Percentiles rank a stretch among this genome's conserved stretches.
These are phyloP conservation scores for Rhizophagus sp. DNA, from an alignment of 192 early-diverging fungal species.

Conservation along the genomic window DNA sequence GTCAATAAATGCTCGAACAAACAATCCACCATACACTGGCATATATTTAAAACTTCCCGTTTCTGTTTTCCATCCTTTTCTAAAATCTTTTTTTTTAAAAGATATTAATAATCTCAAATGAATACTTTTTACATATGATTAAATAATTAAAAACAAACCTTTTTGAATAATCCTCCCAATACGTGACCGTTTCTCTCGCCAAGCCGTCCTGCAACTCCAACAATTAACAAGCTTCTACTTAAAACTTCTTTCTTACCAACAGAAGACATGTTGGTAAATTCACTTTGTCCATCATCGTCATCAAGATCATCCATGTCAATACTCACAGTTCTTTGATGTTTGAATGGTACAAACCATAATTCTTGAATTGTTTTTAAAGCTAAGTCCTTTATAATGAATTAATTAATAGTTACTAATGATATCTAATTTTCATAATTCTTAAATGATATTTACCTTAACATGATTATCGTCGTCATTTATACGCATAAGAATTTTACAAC, in stretches of 20 bases:
- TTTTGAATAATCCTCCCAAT: constrained; percentile 29
- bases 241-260: constrained; percentile 27
- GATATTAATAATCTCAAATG: no score
- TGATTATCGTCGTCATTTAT: constrained; percentile 65
- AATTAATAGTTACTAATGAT: not conserved
- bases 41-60: constrained; percentile 51
- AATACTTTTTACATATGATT: not conserved
- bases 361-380: constrained; percentile 73
- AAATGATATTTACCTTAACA: not conserved
- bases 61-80: constrained; percentile 47
- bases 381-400: constrained; percentile 51
- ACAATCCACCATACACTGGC: constrained; percentile 71
- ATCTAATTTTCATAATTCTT: not conserved
- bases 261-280: constrained; percentile 28
- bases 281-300: constrained; percentile 35
- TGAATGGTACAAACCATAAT: constrained; percentile 66
- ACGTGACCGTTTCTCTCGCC: constrained; percentile 25
- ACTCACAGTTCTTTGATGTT: constrained; percentile 25
- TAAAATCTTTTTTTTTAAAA: constrained; percentile 30
- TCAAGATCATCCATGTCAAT: constrained; percentile 24
- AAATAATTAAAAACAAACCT: constrained; percentile 8
- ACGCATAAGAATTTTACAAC: constrained; percentile 66
- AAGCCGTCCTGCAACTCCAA: constrained; percentile 30
- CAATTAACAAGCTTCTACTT: constrained; percentile 26
- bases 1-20: constrained; percentile 70